Conservation (phyloP, 768 basidiomycete species). For the Pisolithus orientalis region DNA sequence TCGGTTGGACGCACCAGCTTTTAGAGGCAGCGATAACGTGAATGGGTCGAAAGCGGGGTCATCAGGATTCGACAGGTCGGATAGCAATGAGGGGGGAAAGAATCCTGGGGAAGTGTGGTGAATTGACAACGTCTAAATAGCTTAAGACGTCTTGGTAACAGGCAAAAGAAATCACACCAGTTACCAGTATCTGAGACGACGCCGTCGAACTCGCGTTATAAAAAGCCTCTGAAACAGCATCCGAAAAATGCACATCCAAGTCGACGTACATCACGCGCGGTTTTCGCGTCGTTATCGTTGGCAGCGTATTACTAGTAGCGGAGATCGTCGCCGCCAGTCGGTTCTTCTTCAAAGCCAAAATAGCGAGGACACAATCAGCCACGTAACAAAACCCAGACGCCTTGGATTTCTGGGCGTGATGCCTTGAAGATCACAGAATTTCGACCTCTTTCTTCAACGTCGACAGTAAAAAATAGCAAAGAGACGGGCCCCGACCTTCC, state of each 20-base stretch:
- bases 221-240: slow-evolving; percentile 81
- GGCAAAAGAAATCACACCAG: background rate
- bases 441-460: background rate
- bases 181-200: slow-evolving; percentile 44
- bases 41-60: slow-evolving; percentile 42
- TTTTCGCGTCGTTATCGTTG: slow-evolving; percentile 27
- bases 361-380: slow-evolving; percentile 79
- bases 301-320: background rate
- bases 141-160: background rate
- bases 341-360: slow-evolving; percentile 53
- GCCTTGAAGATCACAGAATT: slow-evolving; percentile 35
- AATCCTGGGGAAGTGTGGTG: slow-evolving; percentile 83
- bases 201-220: slow-evolving; percentile 31
- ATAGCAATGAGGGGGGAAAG: slow-evolving; percentile 61
- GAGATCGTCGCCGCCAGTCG: slow-evolving; percentile 16
- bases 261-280: slow-evolving; percentile 86
- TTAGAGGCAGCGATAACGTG: slow-evolving; percentile 77
- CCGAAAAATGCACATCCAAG: slow-evolving; percentile 87
- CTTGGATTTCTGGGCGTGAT: slow-evolving; percentile 72
- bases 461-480: background rate
- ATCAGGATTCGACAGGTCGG: slow-evolving; percentile 37
- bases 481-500: slow-evolving; percentile 48
- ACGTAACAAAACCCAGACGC: slow-evolving; percentile 95
- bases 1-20: slow-evolving; percentile 55
- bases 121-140: slow-evolving; percentile 64